A percentile compares a stretch with the other conserved stretches of the same genome.
Conservation (phyloP, 331 rosid species). For the Malus hybrid region DNA sequence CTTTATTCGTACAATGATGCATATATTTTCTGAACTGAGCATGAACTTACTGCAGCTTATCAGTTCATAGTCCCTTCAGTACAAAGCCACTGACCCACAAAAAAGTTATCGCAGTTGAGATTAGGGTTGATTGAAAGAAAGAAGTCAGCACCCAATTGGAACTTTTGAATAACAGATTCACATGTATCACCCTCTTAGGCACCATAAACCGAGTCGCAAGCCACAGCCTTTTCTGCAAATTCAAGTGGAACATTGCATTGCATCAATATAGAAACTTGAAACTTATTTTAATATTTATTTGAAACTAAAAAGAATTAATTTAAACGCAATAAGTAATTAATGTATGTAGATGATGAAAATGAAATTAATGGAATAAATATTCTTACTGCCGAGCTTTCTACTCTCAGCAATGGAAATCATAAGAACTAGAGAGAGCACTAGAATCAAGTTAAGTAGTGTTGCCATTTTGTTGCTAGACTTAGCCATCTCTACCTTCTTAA, state of each 20-base stretch:
- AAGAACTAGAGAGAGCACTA: neutral
- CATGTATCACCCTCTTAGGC: slow-evolving; percentile 16
- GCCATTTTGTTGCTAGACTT: neutral
- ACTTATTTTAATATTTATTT: neutral
- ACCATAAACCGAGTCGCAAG: neutral
- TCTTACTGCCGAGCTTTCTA: neutral
- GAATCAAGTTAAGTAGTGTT: neutral
- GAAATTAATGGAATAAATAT: neutral
- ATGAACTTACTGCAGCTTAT: neutral
- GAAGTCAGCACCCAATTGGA: neutral
- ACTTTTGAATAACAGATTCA: neutral
- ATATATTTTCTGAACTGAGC: neutral
- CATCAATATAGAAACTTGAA: too few species aligned
- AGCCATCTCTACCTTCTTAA: neutral
- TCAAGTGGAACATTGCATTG: neutral
- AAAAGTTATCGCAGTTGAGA: slow-evolving; percentile 8
- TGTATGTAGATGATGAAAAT: too few species aligned
- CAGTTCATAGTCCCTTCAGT: neutral
- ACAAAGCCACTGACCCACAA: slow-evolving; percentile 26
- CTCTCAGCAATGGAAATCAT: slow-evolving; percentile 1
- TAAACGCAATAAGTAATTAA: neutral
- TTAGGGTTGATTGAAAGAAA: slow-evolving; percentile 14
- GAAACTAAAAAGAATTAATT: neutral
- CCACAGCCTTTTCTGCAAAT: neutral
- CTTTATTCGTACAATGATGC: neutral